These are phyloP conservation scores for Glaciozyma antarctica DNA, from an alignment of 768 basidiomycete species.

Conservation along the genomic window DNA sequence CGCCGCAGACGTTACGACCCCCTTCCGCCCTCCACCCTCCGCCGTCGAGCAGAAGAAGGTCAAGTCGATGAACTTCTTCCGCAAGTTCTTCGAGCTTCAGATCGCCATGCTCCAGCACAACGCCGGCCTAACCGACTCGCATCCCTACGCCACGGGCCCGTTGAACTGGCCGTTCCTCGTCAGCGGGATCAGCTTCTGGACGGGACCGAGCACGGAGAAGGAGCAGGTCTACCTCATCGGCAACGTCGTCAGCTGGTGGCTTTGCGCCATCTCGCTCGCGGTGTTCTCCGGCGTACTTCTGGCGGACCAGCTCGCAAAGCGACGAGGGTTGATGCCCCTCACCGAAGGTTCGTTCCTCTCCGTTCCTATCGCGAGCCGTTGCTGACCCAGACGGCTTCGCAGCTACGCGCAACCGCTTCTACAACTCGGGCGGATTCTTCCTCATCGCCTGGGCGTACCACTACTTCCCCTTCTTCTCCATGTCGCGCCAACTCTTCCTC, in stretches of 20 bases:
- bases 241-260: slow-evolving; percentile 91
- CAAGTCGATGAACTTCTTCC: slow-evolving; percentile 81
- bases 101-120: slow-evolving; percentile 96
- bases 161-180: slow-evolving; percentile 98
- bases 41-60: slow-evolving; percentile 42
- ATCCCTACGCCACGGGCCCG: slow-evolving; percentile 91
- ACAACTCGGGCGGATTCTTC: slow-evolving; percentile 96
- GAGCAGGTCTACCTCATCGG: slow-evolving; percentile 96
- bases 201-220: slow-evolving; percentile 60
- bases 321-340: slow-evolving; percentile 74
- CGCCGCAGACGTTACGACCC: slow-evolving; percentile 38
- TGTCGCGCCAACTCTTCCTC: slow-evolving; percentile 91
- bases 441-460: slow-evolving; percentile 87
- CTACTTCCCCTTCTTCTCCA: slow-evolving; percentile 94
- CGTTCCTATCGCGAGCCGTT: background rate
- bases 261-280: slow-evolving; percentile 71
- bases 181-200: slow-evolving; percentile 98
- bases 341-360: slow-evolving; percentile 54
- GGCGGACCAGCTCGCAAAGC: slow-evolving; percentile 79
- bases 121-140: slow-evolving; percentile 92
- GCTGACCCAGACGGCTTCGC: slow-evolving; percentile 3
- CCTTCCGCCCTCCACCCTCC: background rate
- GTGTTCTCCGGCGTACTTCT: slow-evolving; percentile 82
- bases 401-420: slow-evolving; percentile 87
- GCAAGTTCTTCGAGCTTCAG: slow-evolving; percentile 87